Evolutionary conservation across 1,139 yeast genomes (phyloP).

Genomic region (Hemisphaericaspora xylanilytica): DNA sequence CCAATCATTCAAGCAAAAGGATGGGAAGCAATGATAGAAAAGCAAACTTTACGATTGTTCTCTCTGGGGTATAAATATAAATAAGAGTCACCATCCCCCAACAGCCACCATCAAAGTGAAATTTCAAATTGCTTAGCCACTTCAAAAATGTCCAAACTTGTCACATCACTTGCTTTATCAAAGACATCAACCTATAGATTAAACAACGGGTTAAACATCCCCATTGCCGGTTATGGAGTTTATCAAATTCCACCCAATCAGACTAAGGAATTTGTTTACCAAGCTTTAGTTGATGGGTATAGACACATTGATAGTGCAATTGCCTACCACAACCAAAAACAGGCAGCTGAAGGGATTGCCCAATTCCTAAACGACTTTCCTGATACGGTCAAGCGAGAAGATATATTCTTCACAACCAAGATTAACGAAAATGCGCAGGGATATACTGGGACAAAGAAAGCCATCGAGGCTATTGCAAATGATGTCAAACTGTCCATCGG

Average conservation of each 20-base stretch:
- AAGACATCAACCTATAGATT: conserved; percentile 29
- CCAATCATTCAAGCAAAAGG: no score
- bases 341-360: conserved; percentile 32
- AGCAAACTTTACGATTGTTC: no score
- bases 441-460: conserved; percentile 54
- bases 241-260: conserved; percentile 26
- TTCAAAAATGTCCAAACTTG: conserved; percentile 1
- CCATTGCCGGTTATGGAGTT: conserved; percentile 42
- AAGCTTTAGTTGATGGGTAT: conserved; percentile 59
- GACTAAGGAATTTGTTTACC: conserved; percentile 30
- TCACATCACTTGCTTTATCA: conserved; percentile 16
- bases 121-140: neutral
- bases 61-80: no score
- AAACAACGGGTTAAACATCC: conserved; percentile 38
- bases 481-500: conserved; percentile 37
- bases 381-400: conserved; percentile 23
- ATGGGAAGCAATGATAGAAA: no score
- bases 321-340: conserved; percentile 57
- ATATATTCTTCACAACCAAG: conserved; percentile 53
- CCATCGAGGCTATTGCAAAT: conserved; percentile 39
- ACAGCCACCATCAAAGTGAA: no score
- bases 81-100: no score
- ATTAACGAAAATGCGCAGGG: conserved; percentile 60
- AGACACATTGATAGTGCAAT: conserved; percentile 52
- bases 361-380: conserved; percentile 44